Evolutionary conservation across 306 rosid species (phyloP).

Genomic region (Castanopsis chinensis): DNA sequence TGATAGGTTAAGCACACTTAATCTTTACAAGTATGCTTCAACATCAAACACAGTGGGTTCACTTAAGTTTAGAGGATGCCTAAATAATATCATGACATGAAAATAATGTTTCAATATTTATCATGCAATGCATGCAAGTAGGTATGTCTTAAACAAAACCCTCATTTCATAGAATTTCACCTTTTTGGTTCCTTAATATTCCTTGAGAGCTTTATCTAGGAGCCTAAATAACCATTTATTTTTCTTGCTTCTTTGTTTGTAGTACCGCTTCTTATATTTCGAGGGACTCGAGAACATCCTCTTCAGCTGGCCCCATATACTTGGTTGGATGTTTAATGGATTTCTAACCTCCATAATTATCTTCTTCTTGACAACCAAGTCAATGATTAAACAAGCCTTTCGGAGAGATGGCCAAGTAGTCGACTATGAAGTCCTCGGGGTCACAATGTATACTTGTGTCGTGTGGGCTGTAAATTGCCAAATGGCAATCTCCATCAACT

Average conservation of each 20-base stretch:
- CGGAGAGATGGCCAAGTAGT: constrained; percentile 12
- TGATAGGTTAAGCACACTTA: background rate
- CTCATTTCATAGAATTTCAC: no score
- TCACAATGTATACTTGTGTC: constrained; percentile 24
- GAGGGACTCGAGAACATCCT: constrained; percentile 29
- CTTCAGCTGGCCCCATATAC: constrained; percentile 21
- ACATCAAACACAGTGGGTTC: background rate
- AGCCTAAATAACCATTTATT: constrained; percentile 6
- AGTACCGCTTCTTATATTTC: constrained; percentile 33
- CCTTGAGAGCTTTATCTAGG: background rate
- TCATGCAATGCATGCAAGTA: no score
- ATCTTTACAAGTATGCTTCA: background rate
- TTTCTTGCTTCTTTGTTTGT: constrained; percentile 3
- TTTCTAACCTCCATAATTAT: constrained; percentile 19
- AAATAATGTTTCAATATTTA: background rate
- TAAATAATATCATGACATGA: background rate
- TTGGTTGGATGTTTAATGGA: constrained; percentile 37
- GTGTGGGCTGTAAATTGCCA: constrained; percentile 42
- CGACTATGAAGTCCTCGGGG: constrained; percentile 25
- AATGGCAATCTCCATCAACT: constrained; percentile 27
- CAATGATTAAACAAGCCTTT: background rate
- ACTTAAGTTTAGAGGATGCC: background rate
- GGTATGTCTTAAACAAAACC: no score
- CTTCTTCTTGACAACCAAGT: background rate
- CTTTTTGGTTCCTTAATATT: background rate